Evolutionary conservation across 2,329 filamentous ascomycete genomes (phyloP).

Genomic region (Trichoderma sp.): DNA sequence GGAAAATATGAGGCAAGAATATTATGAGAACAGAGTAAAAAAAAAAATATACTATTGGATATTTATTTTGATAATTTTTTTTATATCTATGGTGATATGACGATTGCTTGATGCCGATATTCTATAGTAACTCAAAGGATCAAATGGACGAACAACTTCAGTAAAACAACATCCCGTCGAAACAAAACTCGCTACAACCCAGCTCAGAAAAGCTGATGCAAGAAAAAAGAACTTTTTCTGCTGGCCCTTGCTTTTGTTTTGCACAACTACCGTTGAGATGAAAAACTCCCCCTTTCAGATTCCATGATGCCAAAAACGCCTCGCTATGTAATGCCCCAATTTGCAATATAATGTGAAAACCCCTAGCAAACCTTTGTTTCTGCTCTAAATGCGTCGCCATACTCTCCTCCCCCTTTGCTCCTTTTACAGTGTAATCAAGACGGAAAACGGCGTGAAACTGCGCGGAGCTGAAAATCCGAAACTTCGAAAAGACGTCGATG

Average conservation of each 20-base stretch:
- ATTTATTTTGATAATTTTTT: not conserved
- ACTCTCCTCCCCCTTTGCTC: not conserved
- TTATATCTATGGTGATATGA: not conserved
- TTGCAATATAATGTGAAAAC: not conserved
- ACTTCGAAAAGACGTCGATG: not conserved
- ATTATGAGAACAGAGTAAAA: not conserved
- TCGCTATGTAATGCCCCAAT: slow-evolving; percentile 38
- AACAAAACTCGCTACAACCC: not conserved
- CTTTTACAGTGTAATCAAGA: not conserved
- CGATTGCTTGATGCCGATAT: slow-evolving; percentile 4
- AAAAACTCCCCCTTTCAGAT: not conserved
- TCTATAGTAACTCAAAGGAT: slow-evolving; percentile 1
- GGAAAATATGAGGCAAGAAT: not conserved
- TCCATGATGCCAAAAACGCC: slow-evolving; percentile 28
- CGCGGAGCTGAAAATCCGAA: not conserved
- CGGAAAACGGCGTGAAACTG: not conserved
- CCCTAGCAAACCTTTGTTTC: not conserved
- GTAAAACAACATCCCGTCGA: not conserved
- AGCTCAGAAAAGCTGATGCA: not conserved
- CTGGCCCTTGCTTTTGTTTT: not conserved
- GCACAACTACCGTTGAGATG: not conserved
- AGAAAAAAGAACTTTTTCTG: not conserved
- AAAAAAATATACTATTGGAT: not conserved
- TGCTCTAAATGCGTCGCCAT: not conserved
- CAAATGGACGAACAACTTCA: not conserved